These are phyloP conservation scores for Puccinia coronata DNA, from an alignment of 1,284 basidiomycete species.

Conservation along the genomic window DNA sequence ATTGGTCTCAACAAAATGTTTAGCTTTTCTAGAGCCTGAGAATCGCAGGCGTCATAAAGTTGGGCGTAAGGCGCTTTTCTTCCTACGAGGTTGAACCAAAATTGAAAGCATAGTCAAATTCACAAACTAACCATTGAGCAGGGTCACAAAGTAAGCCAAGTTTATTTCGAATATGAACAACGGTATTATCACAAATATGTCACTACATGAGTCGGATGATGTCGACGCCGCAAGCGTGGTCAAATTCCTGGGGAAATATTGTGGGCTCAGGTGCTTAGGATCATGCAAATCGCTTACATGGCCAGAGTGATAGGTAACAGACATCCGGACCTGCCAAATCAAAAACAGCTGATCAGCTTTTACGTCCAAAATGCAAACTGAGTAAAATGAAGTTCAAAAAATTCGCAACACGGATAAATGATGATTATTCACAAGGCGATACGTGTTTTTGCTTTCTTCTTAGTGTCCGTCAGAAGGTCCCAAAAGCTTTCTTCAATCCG, in stretches of 20 bases:
- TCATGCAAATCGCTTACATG: constrained; percentile 5
- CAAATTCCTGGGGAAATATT: neutral
- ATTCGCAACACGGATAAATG: neutral
- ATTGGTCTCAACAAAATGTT: neutral
- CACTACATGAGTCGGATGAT: neutral
- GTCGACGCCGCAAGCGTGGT: neutral
- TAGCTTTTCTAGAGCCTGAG: constrained; percentile 21
- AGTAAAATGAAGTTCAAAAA: neutral
- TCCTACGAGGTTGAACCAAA: neutral
- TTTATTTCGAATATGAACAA: constrained; percentile 41
- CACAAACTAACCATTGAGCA: constrained; percentile 34
- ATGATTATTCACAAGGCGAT: neutral
- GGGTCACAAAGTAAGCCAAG: constrained; percentile 33
- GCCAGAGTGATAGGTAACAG: constrained; percentile 21
- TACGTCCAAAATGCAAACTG: neutral
- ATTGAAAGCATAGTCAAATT: neutral
- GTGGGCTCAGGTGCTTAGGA: neutral
- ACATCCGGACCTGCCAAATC: constrained; percentile 1
- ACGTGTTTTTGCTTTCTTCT: neutral
- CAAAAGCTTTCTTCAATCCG: constrained; percentile 8
- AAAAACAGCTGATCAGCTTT: neutral
- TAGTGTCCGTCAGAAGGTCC: neutral
- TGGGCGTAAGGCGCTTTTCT: neutral
- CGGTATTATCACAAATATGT: constrained; percentile 36
- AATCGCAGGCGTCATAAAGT: neutral